phyloP scores from a whole-genome alignment of 2,329 filamentous ascomycete genomes.

The Exophiala oligosperma region DNA sequence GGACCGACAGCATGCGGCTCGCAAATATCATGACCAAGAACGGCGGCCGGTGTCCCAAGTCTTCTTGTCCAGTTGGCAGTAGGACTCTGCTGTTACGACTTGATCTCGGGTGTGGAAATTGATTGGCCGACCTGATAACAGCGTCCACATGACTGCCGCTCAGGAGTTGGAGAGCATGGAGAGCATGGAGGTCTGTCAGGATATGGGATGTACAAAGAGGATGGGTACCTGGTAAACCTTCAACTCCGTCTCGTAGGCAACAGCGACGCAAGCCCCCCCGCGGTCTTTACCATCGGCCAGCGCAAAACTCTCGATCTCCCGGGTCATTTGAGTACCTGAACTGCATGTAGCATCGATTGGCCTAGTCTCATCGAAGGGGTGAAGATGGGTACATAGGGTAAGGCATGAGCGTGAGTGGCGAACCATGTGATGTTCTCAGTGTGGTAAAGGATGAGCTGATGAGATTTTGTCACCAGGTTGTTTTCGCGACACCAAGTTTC shows the following conservation, averaged over 20 bases:
- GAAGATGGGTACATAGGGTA: slow-evolving; percentile 14
- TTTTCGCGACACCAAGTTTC: slow-evolving; percentile 5
- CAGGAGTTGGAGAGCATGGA: slow-evolving; percentile 10
- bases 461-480: slow-evolving; percentile 4
- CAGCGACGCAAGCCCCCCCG: slow-evolving; percentile 8
- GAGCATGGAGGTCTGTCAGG: slow-evolving; percentile 10
- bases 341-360: slow-evolving; percentile 13
- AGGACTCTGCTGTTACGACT: no score
- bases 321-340: slow-evolving; percentile 11
- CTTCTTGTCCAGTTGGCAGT: no score
- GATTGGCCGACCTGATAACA: slow-evolving; percentile 12
- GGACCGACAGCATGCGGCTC: no score
- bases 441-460: slow-evolving; percentile 2
- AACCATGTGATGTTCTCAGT: no score
- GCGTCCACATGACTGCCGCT: slow-evolving; percentile 9
- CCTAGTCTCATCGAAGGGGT: slow-evolving; percentile 16
- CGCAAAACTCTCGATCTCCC: slow-evolving; percentile 8
- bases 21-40: no score
- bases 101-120: background rate
- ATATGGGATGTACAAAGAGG: slow-evolving; percentile 15
- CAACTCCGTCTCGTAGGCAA: slow-evolving; percentile 8
- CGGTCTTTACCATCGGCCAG: slow-evolving; percentile 13
- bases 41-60: no score
- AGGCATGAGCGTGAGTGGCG: background rate
- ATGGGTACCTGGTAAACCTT: slow-evolving; percentile 12